Conservation (phyloP, 371 early-diverging fungal genomes). For the Apophysomyces trapeziformis region DNA sequence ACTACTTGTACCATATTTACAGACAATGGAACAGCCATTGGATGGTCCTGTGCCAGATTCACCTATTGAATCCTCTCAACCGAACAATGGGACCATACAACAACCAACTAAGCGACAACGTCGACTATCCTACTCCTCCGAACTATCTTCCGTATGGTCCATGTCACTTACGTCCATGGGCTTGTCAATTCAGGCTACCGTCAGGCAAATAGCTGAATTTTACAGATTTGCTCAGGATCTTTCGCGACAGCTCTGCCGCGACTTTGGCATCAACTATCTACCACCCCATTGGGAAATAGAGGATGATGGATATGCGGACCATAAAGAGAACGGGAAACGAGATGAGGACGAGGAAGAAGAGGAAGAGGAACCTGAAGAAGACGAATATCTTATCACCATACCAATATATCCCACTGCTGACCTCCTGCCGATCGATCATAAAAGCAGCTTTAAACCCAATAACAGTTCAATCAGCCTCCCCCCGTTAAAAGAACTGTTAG, state of each 20-base stretch:
- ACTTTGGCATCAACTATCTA: slow-evolving; percentile 28
- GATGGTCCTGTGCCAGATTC: neutral
- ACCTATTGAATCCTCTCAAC: neutral
- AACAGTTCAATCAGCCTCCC: neutral
- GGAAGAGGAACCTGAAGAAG: slow-evolving; percentile 43
- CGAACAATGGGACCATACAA: neutral
- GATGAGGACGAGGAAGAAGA: slow-evolving; percentile 36
- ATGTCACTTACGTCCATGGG: slow-evolving; percentile 40
- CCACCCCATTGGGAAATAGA: slow-evolving; percentile 36
- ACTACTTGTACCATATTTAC: slow-evolving; percentile 41
- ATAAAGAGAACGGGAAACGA: slow-evolving; percentile 35
- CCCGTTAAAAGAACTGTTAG: neutral
- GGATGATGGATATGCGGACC: slow-evolving; percentile 23
- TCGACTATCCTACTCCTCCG: neutral
- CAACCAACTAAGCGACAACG: slow-evolving; percentile 5
- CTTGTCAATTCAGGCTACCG: slow-evolving; percentile 38
- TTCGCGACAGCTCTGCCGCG: slow-evolving; percentile 35
- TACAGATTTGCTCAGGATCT: slow-evolving; percentile 36
- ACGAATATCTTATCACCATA: slow-evolving; percentile 44
- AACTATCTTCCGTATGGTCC: slow-evolving; percentile 42
- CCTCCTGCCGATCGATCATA: slow-evolving; percentile 9
- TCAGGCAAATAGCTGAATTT: slow-evolving; percentile 34
- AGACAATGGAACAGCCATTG: slow-evolving; percentile 16
- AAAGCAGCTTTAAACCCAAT: neutral
- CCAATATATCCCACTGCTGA: slow-evolving; percentile 31